Evolutionary conservation across 495 filamentous ascomycete species (phyloP).

Genomic region (Talaromyces proteolyticus): DNA sequence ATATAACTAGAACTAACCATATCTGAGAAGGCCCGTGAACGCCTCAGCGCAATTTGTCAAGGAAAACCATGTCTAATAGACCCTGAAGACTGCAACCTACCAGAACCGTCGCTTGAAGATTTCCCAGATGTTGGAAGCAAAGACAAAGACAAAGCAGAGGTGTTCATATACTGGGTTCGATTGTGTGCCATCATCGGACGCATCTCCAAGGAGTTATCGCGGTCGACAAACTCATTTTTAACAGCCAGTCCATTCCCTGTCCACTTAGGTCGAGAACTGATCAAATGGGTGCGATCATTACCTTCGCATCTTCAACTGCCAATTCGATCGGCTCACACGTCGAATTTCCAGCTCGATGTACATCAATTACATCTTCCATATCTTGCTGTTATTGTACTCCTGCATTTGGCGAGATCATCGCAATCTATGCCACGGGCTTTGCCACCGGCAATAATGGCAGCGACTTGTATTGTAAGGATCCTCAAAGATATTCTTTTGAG

Average conservation of each 20-base stretch:
- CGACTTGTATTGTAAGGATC: no score
- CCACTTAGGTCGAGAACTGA: conserved; percentile 22
- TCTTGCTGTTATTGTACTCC: conserved; percentile 26
- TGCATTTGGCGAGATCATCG: no score
- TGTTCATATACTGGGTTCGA: conserved; percentile 28
- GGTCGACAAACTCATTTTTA: conserved; percentile 4
- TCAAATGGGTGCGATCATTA: conserved; percentile 20
- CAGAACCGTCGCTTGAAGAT: conserved; percentile 21
- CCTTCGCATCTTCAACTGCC: conserved; percentile 23
- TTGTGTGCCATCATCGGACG: conserved; percentile 27
- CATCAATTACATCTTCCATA: conserved; percentile 31
- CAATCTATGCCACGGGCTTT: no score
- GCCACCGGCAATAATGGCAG: no score
- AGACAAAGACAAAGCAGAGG: conserved; percentile 19
- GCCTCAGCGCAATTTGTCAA: conserved; percentile 29
- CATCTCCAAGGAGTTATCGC: conserved; percentile 23
- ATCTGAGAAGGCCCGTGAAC: conserved; percentile 18
- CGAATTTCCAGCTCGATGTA: conserved; percentile 24
- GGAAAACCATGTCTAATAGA: conserved; percentile 29
- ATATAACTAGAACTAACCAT: not conserved
- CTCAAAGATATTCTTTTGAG: no score
- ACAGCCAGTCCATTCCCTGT: conserved; percentile 13
- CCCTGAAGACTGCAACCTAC: conserved; percentile 25
- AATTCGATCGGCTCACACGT: conserved; percentile 16
- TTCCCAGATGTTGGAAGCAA: conserved; percentile 17